Base-by-base conservation (phyloP, 2,329 filamentous ascomycete genomes). In the Xylariaceae sp. region DNA sequence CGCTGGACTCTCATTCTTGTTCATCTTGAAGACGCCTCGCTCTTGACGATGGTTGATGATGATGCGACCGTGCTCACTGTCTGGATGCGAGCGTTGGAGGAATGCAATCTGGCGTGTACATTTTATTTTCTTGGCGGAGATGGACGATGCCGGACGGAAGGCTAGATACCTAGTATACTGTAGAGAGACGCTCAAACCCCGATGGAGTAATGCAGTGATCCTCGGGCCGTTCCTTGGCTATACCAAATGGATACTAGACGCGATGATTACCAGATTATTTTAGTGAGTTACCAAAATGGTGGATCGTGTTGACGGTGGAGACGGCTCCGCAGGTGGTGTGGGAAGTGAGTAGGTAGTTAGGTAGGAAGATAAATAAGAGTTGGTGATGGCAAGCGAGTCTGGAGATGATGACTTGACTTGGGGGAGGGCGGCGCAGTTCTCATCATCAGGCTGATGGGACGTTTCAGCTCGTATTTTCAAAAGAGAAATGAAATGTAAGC, bases 181-280 rank as follows among this genome's bases (percentile, higher is more conserved):
- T 46, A 47, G 26, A 17, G 37, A n/a, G n/a, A n/a, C n/a, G n/a
- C n/a, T n/a, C n/a, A n/a, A n/a, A n/a, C n/a, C n/a, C n/a, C 4
- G 33, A 17, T 6, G 47, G 48, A 31, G 21, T n/a, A 31, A 51
- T 45, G 45, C 28, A 21, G 17, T 49, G 29, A 34, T 33, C 4
- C 26, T 53, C 58, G 58, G 58, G 44, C 58, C 58, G 58, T 57
- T 40, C 58, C 58, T 57, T 49, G 33, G 56, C 34, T 34, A 60
- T 37, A 34, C 34, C 41, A 17, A 41, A 53, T 29, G 28, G 36
- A 41, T 33, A 17, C 44, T 24, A 49, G 39, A 29, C 23, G 23
- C 21, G 24, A 40, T 29, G 21, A 17, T 23, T 26, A 39, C 1
- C 14, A 31, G 28, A 23, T 39, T n/a, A n/a, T n/a, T n/a, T n/a